Percentiles rank a stretch among this genome's conserved stretches.
These are phyloP conservation scores for Sporothrix curviconia DNA, from an alignment of 2,329 filamentous ascomycete species.

Conservation along the genomic window DNA sequence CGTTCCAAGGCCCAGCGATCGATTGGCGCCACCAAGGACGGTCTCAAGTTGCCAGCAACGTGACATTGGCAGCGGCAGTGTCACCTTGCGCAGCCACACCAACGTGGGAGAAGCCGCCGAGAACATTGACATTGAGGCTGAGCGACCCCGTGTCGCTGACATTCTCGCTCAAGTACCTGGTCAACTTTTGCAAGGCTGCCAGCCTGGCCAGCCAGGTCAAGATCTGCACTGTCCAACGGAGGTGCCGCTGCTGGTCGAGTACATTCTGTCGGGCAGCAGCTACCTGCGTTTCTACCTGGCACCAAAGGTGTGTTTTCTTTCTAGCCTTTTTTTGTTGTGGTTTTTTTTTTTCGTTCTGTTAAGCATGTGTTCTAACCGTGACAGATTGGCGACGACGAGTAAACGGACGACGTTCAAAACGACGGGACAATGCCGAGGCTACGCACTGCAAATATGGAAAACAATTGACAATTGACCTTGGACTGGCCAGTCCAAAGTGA, in stretches of 20 bases:
- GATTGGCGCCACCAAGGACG: constrained; percentile 95
- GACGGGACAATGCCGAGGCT: neutral
- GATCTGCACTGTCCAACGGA: constrained; percentile 92
- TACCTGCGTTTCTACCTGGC: constrained; percentile 96
- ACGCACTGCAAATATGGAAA: constrained; percentile 17
- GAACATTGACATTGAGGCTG: constrained; percentile 82
- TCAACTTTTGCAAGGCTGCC: constrained; percentile 99
- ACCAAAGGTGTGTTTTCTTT: constrained; percentile 67
- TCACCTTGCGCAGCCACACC: constrained; percentile 82
- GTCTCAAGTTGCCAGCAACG: constrained; percentile 85
- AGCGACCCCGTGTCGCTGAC: constrained; percentile 89
- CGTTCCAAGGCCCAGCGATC: no score
- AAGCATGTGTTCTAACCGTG: constrained; percentile 16
- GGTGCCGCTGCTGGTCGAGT: constrained; percentile 93
- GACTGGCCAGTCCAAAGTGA: no score
- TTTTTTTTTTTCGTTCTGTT: neutral
- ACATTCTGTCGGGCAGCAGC: constrained; percentile 70
- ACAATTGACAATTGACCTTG: no score
- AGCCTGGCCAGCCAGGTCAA: constrained; percentile 75
- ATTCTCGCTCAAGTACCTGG: constrained; percentile 97
- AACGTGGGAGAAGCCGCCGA: constrained; percentile 83
- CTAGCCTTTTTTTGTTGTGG: neutral
- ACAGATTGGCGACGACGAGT: constrained; percentile 35
- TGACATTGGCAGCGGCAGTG: constrained; percentile 91
- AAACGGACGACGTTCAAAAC: constrained; percentile 14